Base-by-base conservation (phyloP, 768 basidiomycete genomes). In the Clathrus columnatus region DNA sequence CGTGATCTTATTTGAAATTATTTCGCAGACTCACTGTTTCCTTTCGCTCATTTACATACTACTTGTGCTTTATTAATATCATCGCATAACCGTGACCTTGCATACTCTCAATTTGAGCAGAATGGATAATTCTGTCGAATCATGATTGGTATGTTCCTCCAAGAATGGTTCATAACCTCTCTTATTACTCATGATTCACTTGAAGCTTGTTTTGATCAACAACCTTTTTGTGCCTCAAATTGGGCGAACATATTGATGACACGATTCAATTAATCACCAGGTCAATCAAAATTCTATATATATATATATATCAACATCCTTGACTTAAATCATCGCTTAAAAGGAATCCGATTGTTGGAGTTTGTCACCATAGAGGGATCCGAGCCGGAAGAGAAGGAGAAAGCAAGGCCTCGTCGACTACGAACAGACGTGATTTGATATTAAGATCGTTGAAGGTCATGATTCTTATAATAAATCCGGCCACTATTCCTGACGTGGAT, bases 311-410 rank as follows among this genome's bases (percentile, higher is more conserved):
- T 46, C 45, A 21, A 30, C 54, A 30, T 55, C 54, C 17, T 45
- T 55, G 17, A 48, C 46, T 21, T 23, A 46, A 36, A 47, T 45
- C 11, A 27, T 17, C 5, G 44, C 18, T 47, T 46, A 26, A 10
- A 51, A 89, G 70, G 68, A 89, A 87, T 1, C 84, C 84, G 1
- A 80, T 81, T 7, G 84, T 85, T 1, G 86, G 85, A 27, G 47
- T 57, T 44, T 57, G 56, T 57, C 57, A 62, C 79, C 74, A 49
- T 79, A 1, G 66, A 58, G 21, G 81, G 82, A 60, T 81, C 78
- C 1, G 78, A 81, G 59, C 81, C 78, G 4, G 70, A 68, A 51
- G n/a, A n/a, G 74, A 75, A 27, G 44, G 45, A n/a, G 54, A 55
- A 14, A 47, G 46, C 5, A 65, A 61, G 17, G 65, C 65, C 1